Conservation (phyloP, 202 grass and related monocot species). For the Musa balbisiana region DNA sequence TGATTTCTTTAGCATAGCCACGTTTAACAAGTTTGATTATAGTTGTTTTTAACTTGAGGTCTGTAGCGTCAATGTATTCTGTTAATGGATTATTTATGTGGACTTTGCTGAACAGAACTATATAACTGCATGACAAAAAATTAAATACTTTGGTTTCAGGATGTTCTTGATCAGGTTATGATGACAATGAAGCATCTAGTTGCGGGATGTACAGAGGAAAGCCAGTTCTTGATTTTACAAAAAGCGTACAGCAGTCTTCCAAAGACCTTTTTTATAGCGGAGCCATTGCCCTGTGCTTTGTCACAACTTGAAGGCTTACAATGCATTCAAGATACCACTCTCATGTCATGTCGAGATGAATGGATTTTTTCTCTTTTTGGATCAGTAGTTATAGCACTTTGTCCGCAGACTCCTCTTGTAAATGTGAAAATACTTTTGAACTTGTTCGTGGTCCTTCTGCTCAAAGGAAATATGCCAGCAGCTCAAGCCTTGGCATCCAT, state of each 20-base stretch:
- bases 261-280: constrained; percentile 30
- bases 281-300: constrained; percentile 28
- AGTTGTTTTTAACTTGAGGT: too few relatives aligned
- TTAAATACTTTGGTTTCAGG: constrained; percentile 36
- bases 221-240: constrained; percentile 66
- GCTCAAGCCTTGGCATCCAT: constrained; percentile 79
- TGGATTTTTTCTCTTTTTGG: constrained; percentile 63
- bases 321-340: constrained; percentile 4
- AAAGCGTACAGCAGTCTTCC: constrained; percentile 58
- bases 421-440: constrained; percentile 45
- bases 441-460: constrained; percentile 55
- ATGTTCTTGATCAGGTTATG: constrained; percentile 58
- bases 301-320: constrained; percentile 32
- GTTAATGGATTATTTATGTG: too few relatives aligned
- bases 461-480: constrained; percentile 62
- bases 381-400: constrained; percentile 59
- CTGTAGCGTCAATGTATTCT: too few relatives aligned
- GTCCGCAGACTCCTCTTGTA: constrained; percentile 59
- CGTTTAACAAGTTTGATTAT: neutral
- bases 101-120: neutral
- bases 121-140: neutral
- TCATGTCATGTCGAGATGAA: constrained; percentile 37
- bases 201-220: constrained; percentile 47
- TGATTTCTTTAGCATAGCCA: neutral
- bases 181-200: constrained; percentile 82